Percentiles rank a stretch among this genome's conserved stretches.
Conservation (phyloP, 1,139 yeast genomes). For the Suzukiozyma palmioleophila region DNA sequence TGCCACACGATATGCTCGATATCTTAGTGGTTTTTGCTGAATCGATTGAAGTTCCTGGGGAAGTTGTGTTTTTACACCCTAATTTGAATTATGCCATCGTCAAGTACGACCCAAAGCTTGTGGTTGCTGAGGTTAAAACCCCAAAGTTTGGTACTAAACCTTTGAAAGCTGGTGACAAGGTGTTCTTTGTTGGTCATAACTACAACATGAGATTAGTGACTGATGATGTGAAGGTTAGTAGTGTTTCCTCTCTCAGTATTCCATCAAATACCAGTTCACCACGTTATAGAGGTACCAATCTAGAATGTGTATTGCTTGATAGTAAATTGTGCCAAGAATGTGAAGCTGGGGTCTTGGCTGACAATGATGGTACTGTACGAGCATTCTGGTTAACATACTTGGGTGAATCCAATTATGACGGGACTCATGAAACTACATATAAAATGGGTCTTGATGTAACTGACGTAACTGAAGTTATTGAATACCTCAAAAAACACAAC, state of each 20-base stretch:
- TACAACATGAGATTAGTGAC: constrained; percentile 66
- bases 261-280: constrained; percentile 70
- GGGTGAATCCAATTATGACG: constrained; percentile 53
- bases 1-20: constrained; percentile 85
- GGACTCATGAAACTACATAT: constrained; percentile 57
- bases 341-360: constrained; percentile 77
- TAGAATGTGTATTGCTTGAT: constrained; percentile 75
- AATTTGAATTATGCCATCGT: constrained; percentile 81
- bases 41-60: constrained; percentile 75
- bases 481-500: constrained; percentile 46
- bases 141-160: constrained; percentile 59
- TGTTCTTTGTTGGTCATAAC: constrained; percentile 76
- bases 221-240: constrained; percentile 73
- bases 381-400: constrained; percentile 82
- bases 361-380: constrained; percentile 70
- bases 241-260: constrained; percentile 67
- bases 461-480: constrained; percentile 56
- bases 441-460: constrained; percentile 79
- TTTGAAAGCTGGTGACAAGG: constrained; percentile 70
- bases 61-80: constrained; percentile 83
- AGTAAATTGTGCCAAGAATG: constrained; percentile 71
- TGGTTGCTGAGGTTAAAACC: constrained; percentile 43
- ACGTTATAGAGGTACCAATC: constrained; percentile 79
- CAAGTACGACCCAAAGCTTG: constrained; percentile 71
- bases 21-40: constrained; percentile 79